Percentiles rank a stretch among this genome's conserved stretches.
phyloP scores from a whole-genome alignment of 169 alveolate species.

The Besnoitia besnoiti region DNA sequence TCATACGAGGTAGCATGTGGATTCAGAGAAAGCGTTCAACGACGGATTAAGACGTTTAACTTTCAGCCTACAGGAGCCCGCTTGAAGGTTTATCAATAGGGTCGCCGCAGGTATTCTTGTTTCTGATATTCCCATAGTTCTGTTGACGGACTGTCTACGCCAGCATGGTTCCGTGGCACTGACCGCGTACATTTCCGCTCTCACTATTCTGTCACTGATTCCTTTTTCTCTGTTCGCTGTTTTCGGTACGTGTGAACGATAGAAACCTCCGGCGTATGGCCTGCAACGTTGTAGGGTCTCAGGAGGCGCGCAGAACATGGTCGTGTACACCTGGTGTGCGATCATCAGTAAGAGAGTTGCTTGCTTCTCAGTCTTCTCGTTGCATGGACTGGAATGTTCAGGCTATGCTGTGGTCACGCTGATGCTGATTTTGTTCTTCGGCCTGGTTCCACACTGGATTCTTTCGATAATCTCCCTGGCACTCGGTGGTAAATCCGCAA shows the following conservation, averaged over 20 bases:
- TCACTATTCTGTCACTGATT: constrained; percentile 3
- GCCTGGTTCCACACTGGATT: neutral
- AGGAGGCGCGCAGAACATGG: constrained; percentile 39
- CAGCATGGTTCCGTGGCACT: constrained; percentile 44
- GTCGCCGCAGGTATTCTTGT: constrained; percentile 38
- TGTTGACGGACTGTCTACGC: too few species aligned
- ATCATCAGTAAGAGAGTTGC: neutral
- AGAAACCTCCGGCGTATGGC: neutral
- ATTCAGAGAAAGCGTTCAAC: too few species aligned
- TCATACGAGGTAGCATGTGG: neutral
- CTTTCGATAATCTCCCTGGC: neutral
- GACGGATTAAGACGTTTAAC: too few species aligned
- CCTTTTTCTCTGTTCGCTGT: constrained; percentile 41
- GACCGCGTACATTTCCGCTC: constrained; percentile 17
- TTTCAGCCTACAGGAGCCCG: constrained; percentile 25
- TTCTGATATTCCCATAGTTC: neutral
- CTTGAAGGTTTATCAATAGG: constrained; percentile 47
- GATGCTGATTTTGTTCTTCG: neutral
- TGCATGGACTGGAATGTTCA: neutral
- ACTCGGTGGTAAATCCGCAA: neutral
- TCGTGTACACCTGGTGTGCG: constrained; percentile 48
- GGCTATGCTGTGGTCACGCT: constrained; percentile 32
- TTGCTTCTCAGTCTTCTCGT: neutral
- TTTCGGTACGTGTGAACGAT: constrained; percentile 7
- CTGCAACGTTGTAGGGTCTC: neutral